Base-by-base conservation (phyloP, 805 yeast genomes). In the Kluyveromyces wickerhamii region DNA sequence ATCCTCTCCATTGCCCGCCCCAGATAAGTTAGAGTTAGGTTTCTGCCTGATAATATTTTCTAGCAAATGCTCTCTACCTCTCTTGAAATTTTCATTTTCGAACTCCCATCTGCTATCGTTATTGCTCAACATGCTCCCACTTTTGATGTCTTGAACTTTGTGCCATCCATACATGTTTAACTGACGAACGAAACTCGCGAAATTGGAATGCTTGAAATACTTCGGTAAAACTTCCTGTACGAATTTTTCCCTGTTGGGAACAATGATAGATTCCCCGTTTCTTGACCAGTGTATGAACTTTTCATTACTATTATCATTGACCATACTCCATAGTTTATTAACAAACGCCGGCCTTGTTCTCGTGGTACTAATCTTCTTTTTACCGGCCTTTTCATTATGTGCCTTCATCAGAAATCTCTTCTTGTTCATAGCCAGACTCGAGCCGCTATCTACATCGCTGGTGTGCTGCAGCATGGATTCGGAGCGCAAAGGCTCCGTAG, bases 131-230 rank as follows among this genome's bases (percentile, higher is more conserved):
- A 77, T 60, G 4, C 88, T 71, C 2, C 94, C 96, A 17, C 81
- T 71, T 38, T 64, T 82, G 15, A 88, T 76, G 59, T 92, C 97
- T 60, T 92, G 98, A 4, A 92, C 92, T 60, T 92, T 92, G 64
- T 88, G 97, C 96, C 96, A 92, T 8, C 98, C 98, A 56, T 92
- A 92, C 98, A 92, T 89, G 61, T 89, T 89, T 50, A 89, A 68
- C 56, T 89, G 98, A 42, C 98, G 75, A 11, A 92, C 97, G 68
- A 92, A 92, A 21, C 92, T 79, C 14, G 97, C 94, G 62, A 92
- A 88, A 56, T 92, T 89, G 41, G 84, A 80, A 61, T 92, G 98
- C 58, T 92, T 92, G 68, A 88, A 92, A 62, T 86, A 92, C 51
- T 79, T 78, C 4, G 99, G 98, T 42, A 92, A 62, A 18, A 92